Base-by-base conservation (phyloP, 2,329 filamentous ascomycete genomes). In the Penicillium brevicompactum region DNA sequence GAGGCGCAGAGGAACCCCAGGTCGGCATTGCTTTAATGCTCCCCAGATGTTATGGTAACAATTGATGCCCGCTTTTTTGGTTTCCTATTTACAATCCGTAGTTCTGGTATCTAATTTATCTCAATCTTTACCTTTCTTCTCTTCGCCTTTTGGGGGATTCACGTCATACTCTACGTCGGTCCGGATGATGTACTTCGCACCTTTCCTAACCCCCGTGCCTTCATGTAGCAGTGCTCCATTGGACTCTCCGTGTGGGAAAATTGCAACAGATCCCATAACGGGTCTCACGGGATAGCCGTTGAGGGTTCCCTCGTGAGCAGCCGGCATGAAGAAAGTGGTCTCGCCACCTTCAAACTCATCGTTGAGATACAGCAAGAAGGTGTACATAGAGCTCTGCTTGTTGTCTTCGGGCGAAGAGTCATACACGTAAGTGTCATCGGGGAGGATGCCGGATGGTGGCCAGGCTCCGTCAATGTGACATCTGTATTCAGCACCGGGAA, bases 81-180 rank as follows among this genome's bases (percentile, higher is more conserved):
- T n/a, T 37, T 37, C 34, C 16, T 37, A 37, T 37, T 37, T 37
- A 37, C 34, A 37, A 7, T 5, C 10, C 1, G 13, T 37, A 13
- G 3, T 37, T 37, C n/a, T 37, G 14, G n/a, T 13, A 7, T 37
- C n/a, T 37, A 37, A n/a, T 37, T 7, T 37, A 37, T 27, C 24
- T 27, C 24, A 37, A 3, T 37, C n/a, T 37, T 37, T n/a, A 37
- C 34, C 34, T 37, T 37, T 37, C 7, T 27, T 27, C 24, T 49
- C 14, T 18, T 61, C 42, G 53, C 24, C 52, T 51, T 14, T 57
- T 52, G 13, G 42, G 61, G 21, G 67, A 65, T 43, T 67, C 18
- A 89, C 75, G 69, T 90, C 87, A 60, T 89, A 90, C 69, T 88
- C 83, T 4, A 90, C 83, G 67, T 90, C 87, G 0, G 87, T 89